Conservation (phyloP, 73 alveolate species). For the Symbiodinium pilosum region DNA sequence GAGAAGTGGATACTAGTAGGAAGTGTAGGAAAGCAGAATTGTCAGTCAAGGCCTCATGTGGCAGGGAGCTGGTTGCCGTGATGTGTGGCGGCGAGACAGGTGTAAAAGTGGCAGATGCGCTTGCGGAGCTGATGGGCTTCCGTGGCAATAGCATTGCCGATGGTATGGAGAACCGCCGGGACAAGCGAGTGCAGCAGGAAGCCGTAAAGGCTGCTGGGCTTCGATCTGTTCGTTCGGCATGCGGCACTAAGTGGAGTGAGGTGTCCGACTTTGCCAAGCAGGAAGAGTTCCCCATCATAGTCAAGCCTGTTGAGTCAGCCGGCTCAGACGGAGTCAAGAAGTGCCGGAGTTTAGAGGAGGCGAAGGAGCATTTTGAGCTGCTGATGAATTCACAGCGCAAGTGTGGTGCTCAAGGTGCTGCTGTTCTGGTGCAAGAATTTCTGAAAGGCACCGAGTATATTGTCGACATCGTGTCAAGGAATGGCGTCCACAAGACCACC, state of each 20-base stretch:
- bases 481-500: slow-evolving; percentile 75
- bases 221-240: slow-evolving; percentile 55
- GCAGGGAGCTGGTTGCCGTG: slow-evolving; percentile 56
- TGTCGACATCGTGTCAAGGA: slow-evolving; percentile 47
- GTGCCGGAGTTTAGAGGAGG: slow-evolving; percentile 45
- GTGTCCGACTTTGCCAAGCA: slow-evolving; percentile 31
- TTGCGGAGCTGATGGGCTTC: slow-evolving; percentile 37
- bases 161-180: slow-evolving; percentile 73
- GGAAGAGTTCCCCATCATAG: slow-evolving; percentile 33
- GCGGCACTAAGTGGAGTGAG: slow-evolving; percentile 78
- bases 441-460: slow-evolving; percentile 74
- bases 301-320: slow-evolving; percentile 80
- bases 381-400: slow-evolving; percentile 67
- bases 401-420: slow-evolving; percentile 83
- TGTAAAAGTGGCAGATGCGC: slow-evolving; percentile 61
- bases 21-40: too few species aligned
- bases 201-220: slow-evolving; percentile 63
- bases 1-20: too few species aligned
- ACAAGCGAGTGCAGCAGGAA: slow-evolving; percentile 70
- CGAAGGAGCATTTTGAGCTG: slow-evolving; percentile 48
- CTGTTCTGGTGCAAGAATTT: slow-evolving; percentile 44
- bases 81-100: slow-evolving; percentile 90
- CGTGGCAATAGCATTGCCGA: slow-evolving; percentile 65
- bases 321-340: slow-evolving; percentile 79
- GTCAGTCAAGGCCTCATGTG: neutral